phyloP scores from a whole-genome alignment of 495 filamentous ascomycete genomes.

The Podospora appendiculata region DNA sequence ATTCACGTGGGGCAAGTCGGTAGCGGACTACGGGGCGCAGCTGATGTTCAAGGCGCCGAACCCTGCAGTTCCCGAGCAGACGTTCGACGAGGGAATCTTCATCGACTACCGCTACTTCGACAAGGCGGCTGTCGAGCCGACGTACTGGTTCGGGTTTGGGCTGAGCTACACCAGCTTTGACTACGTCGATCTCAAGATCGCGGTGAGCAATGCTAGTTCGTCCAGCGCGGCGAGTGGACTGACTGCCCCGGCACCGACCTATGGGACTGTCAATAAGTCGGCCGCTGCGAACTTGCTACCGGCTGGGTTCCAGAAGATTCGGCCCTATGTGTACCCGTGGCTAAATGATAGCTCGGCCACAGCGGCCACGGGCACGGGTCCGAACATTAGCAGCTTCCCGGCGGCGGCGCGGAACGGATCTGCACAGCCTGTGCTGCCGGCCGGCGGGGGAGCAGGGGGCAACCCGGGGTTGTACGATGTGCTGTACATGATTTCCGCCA shows the following conservation, averaged over 20 bases:
- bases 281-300: constrained; percentile 24
- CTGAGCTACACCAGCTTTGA: constrained; percentile 41
- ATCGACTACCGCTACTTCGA: constrained; percentile 50
- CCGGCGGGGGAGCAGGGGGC: constrained; percentile 70
- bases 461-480: constrained; percentile 53
- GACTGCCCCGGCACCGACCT: constrained; percentile 23
- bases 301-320: constrained; percentile 30
- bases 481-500: constrained; percentile 35
- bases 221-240: constrained; percentile 15
- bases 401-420: constrained; percentile 53
- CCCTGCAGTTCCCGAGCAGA: constrained; percentile 25
- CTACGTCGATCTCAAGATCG: constrained; percentile 21
- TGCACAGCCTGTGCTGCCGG: constrained; percentile 56
- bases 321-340: constrained; percentile 33
- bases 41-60: constrained; percentile 25
- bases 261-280: constrained; percentile 20
- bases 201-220: background rate
- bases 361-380: constrained; percentile 28
- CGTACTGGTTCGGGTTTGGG: constrained; percentile 42
- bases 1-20: constrained; percentile 43
- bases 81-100: constrained; percentile 41
- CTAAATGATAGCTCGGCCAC: constrained; percentile 10
- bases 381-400: constrained; percentile 13
- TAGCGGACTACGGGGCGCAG: constrained; percentile 40
- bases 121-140: constrained; percentile 31